Percentiles rank a stretch among this genome's conserved stretches.
Evolutionary conservation across 2,329 filamentous ascomycete genomes (phyloP).

Genomic region (Colletotrichum echinochloae): DNA sequence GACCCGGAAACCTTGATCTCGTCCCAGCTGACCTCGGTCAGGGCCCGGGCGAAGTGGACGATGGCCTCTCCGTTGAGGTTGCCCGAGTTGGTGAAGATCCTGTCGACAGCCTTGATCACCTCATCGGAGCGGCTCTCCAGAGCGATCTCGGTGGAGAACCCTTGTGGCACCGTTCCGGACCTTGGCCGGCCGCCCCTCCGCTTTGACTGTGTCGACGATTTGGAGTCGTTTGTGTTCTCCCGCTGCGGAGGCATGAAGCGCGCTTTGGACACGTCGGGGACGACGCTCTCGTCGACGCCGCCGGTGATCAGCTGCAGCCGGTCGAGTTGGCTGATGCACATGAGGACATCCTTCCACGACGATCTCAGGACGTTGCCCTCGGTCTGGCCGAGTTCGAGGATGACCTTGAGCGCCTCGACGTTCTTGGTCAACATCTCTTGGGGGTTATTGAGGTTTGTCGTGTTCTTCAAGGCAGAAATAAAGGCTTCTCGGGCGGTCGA

Average conservation of each 20-base stretch:
- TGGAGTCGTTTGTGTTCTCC: conserved; percentile 65
- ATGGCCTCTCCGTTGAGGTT: conserved; percentile 95
- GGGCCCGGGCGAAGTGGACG: conserved; percentile 90
- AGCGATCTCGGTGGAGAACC: conserved; percentile 82
- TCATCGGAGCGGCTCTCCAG: conserved; percentile 93
- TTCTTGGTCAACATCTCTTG: conserved; percentile 97
- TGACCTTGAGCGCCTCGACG: conserved; percentile 89
- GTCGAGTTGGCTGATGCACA: conserved; percentile 95
- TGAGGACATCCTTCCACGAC: conserved; percentile 95
- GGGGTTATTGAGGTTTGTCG: conserved; percentile 95
- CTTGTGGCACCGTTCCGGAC: conserved; percentile 70
- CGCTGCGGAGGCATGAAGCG: conserved; percentile 74
- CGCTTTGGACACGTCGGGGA: conserved; percentile 91
- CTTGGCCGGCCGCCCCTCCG: conserved; percentile 56
- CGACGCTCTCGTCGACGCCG: conserved; percentile 90
- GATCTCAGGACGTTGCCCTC: conserved; percentile 90
- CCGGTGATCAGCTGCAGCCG: conserved; percentile 94
- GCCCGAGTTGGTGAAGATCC: conserved; percentile 96
- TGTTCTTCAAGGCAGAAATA: conserved; percentile 90
- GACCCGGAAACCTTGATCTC: conserved; percentile 98
- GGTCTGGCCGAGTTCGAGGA: conserved; percentile 91
- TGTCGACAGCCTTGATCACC: conserved; percentile 91
- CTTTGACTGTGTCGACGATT: conserved; percentile 75
- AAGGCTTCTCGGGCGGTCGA: conserved; percentile 96
- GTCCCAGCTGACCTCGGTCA: conserved; percentile 98